phyloP scores from a whole-genome alignment of 352 stramenopile species.

The Globisporangium lucens region DNA sequence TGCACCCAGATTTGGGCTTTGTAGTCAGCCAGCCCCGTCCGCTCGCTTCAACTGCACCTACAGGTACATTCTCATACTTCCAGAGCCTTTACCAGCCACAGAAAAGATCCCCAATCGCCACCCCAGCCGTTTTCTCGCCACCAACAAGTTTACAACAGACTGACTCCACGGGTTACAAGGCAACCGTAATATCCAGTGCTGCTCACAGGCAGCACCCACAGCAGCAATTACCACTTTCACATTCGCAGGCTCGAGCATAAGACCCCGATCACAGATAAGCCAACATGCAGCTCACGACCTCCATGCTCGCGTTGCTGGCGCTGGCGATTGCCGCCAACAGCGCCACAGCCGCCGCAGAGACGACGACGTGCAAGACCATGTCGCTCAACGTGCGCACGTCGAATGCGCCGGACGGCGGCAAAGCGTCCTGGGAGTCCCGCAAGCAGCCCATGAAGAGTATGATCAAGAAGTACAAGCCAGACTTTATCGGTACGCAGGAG shows the following conservation, averaged over 20 bases:
- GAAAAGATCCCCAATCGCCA: not conserved
- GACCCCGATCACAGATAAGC: not conserved
- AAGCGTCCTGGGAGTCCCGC: slow-evolving; percentile 47
- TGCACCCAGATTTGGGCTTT: not conserved
- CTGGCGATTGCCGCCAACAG: not conserved
- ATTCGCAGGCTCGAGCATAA: not conserved
- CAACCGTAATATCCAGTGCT: not conserved
- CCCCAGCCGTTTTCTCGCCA: not conserved
- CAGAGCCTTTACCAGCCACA: not conserved
- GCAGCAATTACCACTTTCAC: not conserved
- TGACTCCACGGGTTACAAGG: not conserved
- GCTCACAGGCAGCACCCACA: not conserved
- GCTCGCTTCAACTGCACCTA: too few relatives aligned
- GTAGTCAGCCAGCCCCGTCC: too few relatives aligned
- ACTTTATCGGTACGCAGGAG: slow-evolving; percentile 79
- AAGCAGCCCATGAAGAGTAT: slow-evolving; percentile 45
- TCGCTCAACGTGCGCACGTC: slow-evolving; percentile 80
- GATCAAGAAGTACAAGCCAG: slow-evolving; percentile 46
- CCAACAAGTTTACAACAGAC: not conserved
- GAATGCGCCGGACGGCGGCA: slow-evolving; percentile 23
- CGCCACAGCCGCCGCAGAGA: not conserved
- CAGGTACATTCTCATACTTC: too few relatives aligned
- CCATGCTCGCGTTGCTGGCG: slow-evolving; percentile 5
- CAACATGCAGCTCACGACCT: slow-evolving; percentile 7
- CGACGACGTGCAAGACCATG: slow-evolving; percentile 30